Evolutionary conservation across 2,329 filamentous ascomycete genomes (phyloP).

Genomic region (Huntiella moniliformis): DNA sequence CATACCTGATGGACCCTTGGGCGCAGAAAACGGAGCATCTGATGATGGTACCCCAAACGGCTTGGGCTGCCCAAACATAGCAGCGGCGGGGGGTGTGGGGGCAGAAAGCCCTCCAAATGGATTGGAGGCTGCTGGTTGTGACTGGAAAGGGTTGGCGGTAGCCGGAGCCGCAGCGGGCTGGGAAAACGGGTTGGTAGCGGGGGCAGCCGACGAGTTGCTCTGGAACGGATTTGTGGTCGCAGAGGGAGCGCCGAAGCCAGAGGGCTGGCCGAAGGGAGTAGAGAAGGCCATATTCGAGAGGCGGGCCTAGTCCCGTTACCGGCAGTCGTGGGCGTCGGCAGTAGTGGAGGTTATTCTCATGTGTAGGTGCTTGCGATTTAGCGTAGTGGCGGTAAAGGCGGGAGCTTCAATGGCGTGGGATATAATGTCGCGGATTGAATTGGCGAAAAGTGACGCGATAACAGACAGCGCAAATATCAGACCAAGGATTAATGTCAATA

Average conservation of each 20-base stretch:
- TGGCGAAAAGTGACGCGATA: too few relatives aligned
- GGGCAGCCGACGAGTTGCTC: background rate
- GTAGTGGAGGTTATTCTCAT: background rate
- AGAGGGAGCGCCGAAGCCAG: background rate
- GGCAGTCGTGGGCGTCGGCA: constrained; percentile 8
- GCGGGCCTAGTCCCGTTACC: constrained; percentile 8
- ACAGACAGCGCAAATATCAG: too few relatives aligned
- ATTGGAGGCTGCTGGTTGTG: constrained; percentile 3
- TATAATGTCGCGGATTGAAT: too few relatives aligned
- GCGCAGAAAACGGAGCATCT: background rate
- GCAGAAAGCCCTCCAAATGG: constrained; percentile 1
- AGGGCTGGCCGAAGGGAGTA: constrained; percentile 9
- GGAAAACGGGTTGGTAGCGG: constrained; percentile 6
- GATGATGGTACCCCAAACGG: constrained; percentile 1
- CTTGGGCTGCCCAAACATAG: background rate
- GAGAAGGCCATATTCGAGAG: constrained; percentile 3
- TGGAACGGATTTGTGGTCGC: constrained; percentile 6
- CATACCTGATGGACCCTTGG: constrained; percentile 7
- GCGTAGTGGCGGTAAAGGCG: background rate
- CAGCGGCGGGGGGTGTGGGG: background rate
- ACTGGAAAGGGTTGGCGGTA: constrained; percentile 8
- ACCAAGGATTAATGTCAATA: too few relatives aligned
- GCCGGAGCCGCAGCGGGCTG: background rate
- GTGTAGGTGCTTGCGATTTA: background rate
- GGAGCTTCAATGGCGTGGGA: too few relatives aligned